Base-by-base conservation (phyloP, 768 basidiomycete species). In the Amanita pallidorosea region DNA sequence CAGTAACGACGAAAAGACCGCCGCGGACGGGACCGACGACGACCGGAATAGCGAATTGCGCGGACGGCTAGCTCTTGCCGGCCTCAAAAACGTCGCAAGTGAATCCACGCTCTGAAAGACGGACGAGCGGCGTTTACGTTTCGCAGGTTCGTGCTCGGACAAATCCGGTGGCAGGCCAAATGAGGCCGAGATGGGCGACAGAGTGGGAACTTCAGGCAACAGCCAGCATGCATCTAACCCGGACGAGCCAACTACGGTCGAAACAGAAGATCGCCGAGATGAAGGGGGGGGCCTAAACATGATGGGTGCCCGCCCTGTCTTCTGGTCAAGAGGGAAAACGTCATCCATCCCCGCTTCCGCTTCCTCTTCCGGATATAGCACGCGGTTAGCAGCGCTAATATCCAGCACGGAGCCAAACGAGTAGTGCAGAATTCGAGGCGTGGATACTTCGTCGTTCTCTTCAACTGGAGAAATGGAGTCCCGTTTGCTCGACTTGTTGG, bases 301-400 rank as follows among this genome's bases (percentile, higher is more conserved):
- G 36, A 18, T 40, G 38, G n/a, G 31, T n/a, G 27, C 40, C 23
- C 2, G 47, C 20, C 36, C 37, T 5, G 7, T 47, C 5, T 41
- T 25, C 15, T 15, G 25, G 11, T 12, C 13, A 11, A 13, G 22
- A 2, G 47, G 27, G 6, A 41, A 6, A 8, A 18, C 38, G 22
- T 40, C 29, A 29, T 29, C 48, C 6, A 49, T n/a, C 5, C 4
- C 31, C 31, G 4, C 31, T 31, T 29, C 29, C 7, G 3, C 11
- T 7, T 41, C 17, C 29, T 18, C 49, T 17, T 17, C 22, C 4
- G 37, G 13, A n/a, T 42, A 18, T 4, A 25, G 6, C 17, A 49
- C 25, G n/a, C 49, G 25, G 38, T 49, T 49, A 1, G 23, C 37
- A 20, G 38, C 49, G 27, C 49, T 18, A 31, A 49, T 49, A 40